Percentiles rank a stretch among this genome's conserved stretches.
Evolutionary conservation across 2,329 filamentous ascomycete species (phyloP).

Genomic region (Beauveria sp.): DNA sequence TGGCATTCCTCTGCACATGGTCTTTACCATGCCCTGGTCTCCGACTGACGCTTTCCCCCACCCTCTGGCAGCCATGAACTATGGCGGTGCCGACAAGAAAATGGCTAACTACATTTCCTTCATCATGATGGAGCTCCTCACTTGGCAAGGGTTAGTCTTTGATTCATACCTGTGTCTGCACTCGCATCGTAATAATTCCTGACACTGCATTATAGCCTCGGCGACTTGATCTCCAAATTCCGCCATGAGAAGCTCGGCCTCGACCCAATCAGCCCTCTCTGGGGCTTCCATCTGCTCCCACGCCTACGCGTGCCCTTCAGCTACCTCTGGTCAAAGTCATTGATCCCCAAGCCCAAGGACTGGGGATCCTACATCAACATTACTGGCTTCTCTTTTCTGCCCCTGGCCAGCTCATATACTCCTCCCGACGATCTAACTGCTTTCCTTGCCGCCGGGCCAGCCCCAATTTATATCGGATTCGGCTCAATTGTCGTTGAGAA

Average conservation of each 20-base stretch:
- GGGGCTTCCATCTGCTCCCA: slow-evolving; percentile 56
- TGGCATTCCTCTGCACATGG: slow-evolving; percentile 41
- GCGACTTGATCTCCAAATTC: slow-evolving; percentile 66
- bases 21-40: slow-evolving; percentile 64
- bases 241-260: slow-evolving; percentile 53
- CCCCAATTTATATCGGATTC: slow-evolving; percentile 31
- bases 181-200: background rate
- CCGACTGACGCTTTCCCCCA: slow-evolving; percentile 63
- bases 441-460: slow-evolving; percentile 48
- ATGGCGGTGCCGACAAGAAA: slow-evolving; percentile 49
- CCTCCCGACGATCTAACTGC: slow-evolving; percentile 45
- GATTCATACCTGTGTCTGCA: background rate
- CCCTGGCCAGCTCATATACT: slow-evolving; percentile 42
- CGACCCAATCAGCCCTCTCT: slow-evolving; percentile 57
- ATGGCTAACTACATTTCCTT: slow-evolving; percentile 63
- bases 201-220: slow-evolving; percentile 32
- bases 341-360: slow-evolving; percentile 58
- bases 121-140: slow-evolving; percentile 62
- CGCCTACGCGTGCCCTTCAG: slow-evolving; percentile 58
- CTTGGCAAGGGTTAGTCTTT: slow-evolving; percentile 58
- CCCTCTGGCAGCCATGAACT: slow-evolving; percentile 54
- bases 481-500: slow-evolving; percentile 24
- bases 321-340: slow-evolving; percentile 62
- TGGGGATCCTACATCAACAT: slow-evolving; percentile 54
- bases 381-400: slow-evolving; percentile 55